A percentile compares a stretch with the other conserved stretches of the same genome.
Conservation (phyloP, 257 asterid species). For the Coffea canephora region DNA sequence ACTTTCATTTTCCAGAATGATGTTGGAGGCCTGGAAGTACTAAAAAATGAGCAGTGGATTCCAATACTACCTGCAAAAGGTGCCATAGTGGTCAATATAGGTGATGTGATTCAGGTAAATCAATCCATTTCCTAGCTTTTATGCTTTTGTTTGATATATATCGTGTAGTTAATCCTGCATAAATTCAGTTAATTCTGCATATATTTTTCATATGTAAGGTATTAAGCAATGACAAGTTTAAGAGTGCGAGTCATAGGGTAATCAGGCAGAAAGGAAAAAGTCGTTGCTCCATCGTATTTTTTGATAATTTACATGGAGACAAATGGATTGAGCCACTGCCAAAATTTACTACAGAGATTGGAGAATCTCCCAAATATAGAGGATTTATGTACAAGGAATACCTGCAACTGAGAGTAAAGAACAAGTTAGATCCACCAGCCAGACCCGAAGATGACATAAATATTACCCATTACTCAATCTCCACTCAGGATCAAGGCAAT, state of each 20-base stretch:
- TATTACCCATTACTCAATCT: too few relatives aligned
- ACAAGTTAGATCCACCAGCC: constrained; percentile 40
- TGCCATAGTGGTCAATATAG: constrained; percentile 36
- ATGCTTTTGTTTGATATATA: too few relatives aligned
- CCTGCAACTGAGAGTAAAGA: constrained; percentile 30
- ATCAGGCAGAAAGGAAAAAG: constrained; percentile 27
- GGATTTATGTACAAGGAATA: constrained; percentile 37
- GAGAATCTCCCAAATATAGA: constrained; percentile 33
- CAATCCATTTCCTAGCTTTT: too few relatives aligned
- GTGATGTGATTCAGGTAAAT: constrained; percentile 39
- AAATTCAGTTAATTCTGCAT: too few relatives aligned
- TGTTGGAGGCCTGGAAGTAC: constrained; percentile 53
- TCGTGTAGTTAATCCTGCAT: background rate
- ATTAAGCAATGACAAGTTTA: constrained; percentile 31
- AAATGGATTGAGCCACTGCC: constrained; percentile 48
- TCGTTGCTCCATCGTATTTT: constrained; percentile 35
- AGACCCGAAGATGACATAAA: constrained; percentile 23
- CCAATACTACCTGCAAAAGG: constrained; percentile 29
- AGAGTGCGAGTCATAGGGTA: constrained; percentile 54
- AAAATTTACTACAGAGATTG: constrained; percentile 30
- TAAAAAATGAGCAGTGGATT: constrained; percentile 33
- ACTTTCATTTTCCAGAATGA: constrained; percentile 46
- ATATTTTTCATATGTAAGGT: background rate
- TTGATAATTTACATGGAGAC: constrained; percentile 34
- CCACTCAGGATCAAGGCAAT: too few relatives aligned